These are phyloP conservation scores for Pyrenophora tritici-repentis DNA, from an alignment of 2,329 filamentous ascomycete genomes.

Conservation along the genomic window DNA sequence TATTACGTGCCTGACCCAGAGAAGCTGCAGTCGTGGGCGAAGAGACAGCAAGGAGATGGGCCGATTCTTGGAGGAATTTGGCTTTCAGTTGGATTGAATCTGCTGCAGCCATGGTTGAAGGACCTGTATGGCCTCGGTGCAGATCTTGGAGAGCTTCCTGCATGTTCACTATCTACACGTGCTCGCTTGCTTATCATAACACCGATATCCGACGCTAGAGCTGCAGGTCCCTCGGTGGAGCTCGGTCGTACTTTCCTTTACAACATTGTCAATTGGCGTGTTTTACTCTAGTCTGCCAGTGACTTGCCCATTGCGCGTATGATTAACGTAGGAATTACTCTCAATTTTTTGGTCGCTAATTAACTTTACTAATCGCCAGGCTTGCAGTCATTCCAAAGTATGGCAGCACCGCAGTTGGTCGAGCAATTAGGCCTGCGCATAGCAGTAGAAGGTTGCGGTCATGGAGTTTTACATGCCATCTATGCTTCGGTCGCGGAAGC, in stretches of 20 bases:
- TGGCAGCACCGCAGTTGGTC: conserved; percentile 34
- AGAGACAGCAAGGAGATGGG: conserved; percentile 35
- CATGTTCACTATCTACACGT: conserved; percentile 12
- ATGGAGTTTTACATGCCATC: conserved; percentile 89
- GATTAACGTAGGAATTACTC: neutral
- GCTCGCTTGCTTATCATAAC: conserved; percentile 17
- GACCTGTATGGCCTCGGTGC: conserved; percentile 9
- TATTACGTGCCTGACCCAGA: conserved; percentile 36
- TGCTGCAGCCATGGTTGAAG: conserved; percentile 24
- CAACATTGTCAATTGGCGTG: neutral
- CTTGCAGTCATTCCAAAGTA: conserved; percentile 9
- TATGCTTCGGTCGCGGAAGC: conserved; percentile 77
- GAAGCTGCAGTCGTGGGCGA: conserved; percentile 44
- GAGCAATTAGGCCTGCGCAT: conserved; percentile 62
- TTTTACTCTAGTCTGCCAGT: neutral
- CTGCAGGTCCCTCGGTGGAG: conserved; percentile 15
- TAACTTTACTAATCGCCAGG: neutral
- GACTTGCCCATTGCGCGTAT: conserved; percentile 5
- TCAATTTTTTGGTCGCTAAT: neutral
- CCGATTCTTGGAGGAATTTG: conserved; percentile 43
- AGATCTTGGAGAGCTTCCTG: conserved; percentile 16
- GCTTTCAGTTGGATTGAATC: conserved; percentile 29
- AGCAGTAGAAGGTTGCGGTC: conserved; percentile 88
- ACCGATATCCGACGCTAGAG: conserved; percentile 34
- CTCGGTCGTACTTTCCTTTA: conserved; percentile 17